Base-by-base conservation (phyloP, 2,329 filamentous ascomycete genomes). In the Cladosporium sp. region DNA sequence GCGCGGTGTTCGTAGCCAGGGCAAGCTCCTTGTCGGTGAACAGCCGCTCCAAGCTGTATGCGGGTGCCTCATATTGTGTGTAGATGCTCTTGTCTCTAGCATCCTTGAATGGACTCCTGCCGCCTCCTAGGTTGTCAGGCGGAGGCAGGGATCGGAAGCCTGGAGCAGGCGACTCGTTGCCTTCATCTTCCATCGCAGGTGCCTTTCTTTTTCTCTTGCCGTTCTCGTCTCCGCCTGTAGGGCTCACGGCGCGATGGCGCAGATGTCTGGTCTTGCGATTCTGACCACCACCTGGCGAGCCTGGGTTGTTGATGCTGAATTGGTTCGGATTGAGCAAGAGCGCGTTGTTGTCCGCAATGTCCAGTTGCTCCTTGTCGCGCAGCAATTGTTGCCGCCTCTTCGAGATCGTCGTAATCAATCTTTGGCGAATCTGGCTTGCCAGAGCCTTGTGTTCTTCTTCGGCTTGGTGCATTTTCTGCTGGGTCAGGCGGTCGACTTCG, bases 1-100 rank as follows among this genome's bases (percentile, higher is more conserved):
- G 85, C 3, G 87, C 87, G 54, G 84, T 82, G 70, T 88, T 87
- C 67, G 86, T 86, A 64, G 86, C 85, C 74, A 86, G 80, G 60
- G 83, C 83, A 62, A 89, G 82, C 75, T 89, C 87, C 77, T 89
- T 89, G 67, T 89, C 87, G 3, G 86, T 89, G 73, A 89, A 89
- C 18, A 89, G 80, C n/a, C 84, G 82, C 64, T 88, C 83, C 65
- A 89, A 82, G 8, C 85, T 87, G 76, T 88, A 88, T 5, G 83
- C 80, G 1, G 86, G 80, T 8, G 85, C 83, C 67, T 85, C 83
- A 70, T 85, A 85, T 68, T 89, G 86, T 54, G 83, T 79, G 58
- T 84, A 82, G 57, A 83, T 74, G 32, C 79, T 79, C 69, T 82
- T 81, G 13, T 81, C 79, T 73, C 84, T 85, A 61, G 82, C 81